A percentile compares a stretch with the other conserved stretches of the same genome.
Conservation (phyloP, 257 asterid species). For the Solanum corneliomulleri region DNA sequence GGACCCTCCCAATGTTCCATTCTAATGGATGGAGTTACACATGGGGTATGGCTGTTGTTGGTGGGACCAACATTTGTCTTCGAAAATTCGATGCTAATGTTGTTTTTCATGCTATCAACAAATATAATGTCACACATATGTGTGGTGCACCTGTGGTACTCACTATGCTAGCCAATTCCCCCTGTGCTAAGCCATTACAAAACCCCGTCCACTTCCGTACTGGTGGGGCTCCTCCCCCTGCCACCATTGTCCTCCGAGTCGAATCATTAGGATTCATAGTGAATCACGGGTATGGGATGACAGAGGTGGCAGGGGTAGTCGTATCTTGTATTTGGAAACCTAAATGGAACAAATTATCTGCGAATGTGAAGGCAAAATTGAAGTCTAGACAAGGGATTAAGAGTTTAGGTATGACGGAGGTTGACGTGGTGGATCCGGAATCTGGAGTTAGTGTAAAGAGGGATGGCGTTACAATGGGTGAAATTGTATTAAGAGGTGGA, state of each 20-base stretch:
- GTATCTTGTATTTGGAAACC: slow-evolving; percentile 64
- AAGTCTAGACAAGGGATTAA: slow-evolving; percentile 69
- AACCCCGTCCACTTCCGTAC: slow-evolving; percentile 39
- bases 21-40: slow-evolving; percentile 92
- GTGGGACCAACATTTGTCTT: slow-evolving; percentile 65
- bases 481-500: slow-evolving; percentile 50
- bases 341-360: slow-evolving; percentile 46
- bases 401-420: slow-evolving; percentile 36
- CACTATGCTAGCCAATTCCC: slow-evolving; percentile 43
- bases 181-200: slow-evolving; percentile 14
- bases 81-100: slow-evolving; percentile 40
- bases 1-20: slow-evolving; percentile 90
- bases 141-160: slow-evolving; percentile 82
- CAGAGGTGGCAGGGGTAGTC: slow-evolving; percentile 63
- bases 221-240: slow-evolving; percentile 69
- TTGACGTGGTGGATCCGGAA: slow-evolving; percentile 45
- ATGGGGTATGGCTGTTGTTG: slow-evolving; percentile 91
- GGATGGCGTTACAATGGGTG: slow-evolving; percentile 51
- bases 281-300: slow-evolving; percentile 67
- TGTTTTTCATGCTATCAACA: slow-evolving; percentile 19
- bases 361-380: slow-evolving; percentile 35
- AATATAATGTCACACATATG: slow-evolving; percentile 57
- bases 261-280: slow-evolving; percentile 54
- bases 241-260: slow-evolving; percentile 40
- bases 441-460: slow-evolving; percentile 35